Percentiles rank a stretch among this genome's conserved stretches.
phyloP scores from a whole-genome alignment of 1,284 basidiomycete species.

The Marasmius fiardii region DNA sequence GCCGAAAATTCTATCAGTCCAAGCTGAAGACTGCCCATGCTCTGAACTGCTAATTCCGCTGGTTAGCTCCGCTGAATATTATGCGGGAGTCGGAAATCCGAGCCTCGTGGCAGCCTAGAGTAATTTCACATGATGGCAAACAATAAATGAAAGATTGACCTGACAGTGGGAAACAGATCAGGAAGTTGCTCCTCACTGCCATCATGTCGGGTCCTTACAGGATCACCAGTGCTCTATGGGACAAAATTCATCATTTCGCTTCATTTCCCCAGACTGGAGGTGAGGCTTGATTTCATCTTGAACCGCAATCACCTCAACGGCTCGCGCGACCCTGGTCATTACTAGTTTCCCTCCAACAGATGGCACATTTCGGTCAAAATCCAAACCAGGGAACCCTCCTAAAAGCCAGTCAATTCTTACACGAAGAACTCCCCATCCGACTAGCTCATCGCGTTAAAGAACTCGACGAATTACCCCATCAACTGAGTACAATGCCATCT shows the following conservation, averaged over 20 bases:
- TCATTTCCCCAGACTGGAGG: constrained; percentile 92
- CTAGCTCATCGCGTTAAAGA: constrained; percentile 97
- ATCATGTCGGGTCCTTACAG: constrained; percentile 56
- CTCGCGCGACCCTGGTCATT: constrained; percentile 8
- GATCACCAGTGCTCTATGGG: constrained; percentile 80
- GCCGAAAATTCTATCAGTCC: no score
- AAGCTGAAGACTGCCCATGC: no score
- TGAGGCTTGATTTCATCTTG: constrained; percentile 31
- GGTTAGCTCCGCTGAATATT: no score
- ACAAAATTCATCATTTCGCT: constrained; percentile 92
- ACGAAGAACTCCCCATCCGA: constrained; percentile 90
- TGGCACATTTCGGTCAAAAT: constrained; percentile 87
- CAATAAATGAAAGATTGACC: not conserved
- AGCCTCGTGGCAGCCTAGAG: not conserved
- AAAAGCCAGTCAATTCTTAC: constrained; percentile 81
- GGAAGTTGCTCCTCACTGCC: not conserved
- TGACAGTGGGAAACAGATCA: not conserved
- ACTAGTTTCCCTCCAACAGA: constrained; percentile 90
- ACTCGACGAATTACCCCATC: constrained; percentile 92
- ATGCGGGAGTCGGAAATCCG: not conserved
- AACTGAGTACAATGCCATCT: constrained; percentile 88
- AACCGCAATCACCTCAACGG: not conserved
- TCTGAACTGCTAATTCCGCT: no score
- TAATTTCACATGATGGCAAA: not conserved
- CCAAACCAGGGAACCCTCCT: constrained; percentile 84